phyloP scores from a whole-genome alignment of 2,329 filamentous ascomycete species.

The Cercospora brassicicola region DNA sequence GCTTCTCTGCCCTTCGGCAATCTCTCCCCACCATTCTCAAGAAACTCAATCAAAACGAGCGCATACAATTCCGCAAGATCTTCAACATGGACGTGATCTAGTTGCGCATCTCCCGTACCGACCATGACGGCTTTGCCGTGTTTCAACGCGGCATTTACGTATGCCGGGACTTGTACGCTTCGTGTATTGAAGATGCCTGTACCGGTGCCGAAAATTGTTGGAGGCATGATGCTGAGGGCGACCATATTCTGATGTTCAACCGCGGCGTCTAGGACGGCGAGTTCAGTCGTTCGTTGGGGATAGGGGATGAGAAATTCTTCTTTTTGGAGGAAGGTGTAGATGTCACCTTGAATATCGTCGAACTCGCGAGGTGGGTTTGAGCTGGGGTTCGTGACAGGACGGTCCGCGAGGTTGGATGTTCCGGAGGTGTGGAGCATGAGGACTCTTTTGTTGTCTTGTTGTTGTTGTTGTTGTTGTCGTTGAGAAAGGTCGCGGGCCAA shows the following conservation, averaged over 20 bases:
- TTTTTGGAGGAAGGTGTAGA: neutral
- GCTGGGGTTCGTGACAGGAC: neutral
- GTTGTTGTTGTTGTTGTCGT: too few species aligned
- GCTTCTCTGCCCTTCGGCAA: neutral
- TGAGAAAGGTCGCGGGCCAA: neutral
- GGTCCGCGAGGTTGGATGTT: neutral
- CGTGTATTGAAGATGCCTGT: neutral
- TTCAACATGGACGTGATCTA: neutral
- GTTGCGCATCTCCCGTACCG: neutral
- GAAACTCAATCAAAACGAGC: neutral
- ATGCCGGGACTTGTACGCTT: neutral
- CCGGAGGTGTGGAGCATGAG: neutral
- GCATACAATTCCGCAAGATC: neutral
- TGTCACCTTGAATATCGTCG: neutral
- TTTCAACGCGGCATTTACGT: neutral
- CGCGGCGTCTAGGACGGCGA: neutral
- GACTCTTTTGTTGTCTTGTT: too few species aligned
- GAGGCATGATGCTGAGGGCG: neutral
- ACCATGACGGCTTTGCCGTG: neutral
- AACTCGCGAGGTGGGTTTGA: neutral
- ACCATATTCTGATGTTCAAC: neutral
- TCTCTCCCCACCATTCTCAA: neutral
- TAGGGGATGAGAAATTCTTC: neutral
- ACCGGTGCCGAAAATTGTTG: neutral
- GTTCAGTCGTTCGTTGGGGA: neutral